A percentile compares a stretch with the other conserved stretches of the same genome.
Conservation (phyloP, 768 basidiomycete species). For the Phylloporus scabripes region DNA sequence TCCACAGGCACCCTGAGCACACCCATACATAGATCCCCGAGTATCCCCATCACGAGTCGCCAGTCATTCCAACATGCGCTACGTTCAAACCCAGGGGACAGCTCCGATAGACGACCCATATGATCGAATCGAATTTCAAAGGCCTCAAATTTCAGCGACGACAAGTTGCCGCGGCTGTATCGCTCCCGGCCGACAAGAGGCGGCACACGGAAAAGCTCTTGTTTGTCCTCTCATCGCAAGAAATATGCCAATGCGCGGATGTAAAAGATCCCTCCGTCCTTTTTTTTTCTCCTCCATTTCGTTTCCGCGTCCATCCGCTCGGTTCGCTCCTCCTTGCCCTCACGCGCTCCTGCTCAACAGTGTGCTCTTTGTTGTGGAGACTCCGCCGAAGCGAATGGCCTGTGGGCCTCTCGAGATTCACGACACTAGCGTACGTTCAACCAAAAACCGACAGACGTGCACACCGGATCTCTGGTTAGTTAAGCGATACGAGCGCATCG, state of each 20-base stretch:
- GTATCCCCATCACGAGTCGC: background rate
- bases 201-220: conserved; percentile 9
- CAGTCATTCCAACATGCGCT: background rate
- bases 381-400: conserved; percentile 19
- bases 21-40: background rate
- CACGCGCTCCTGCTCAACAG: conserved; percentile 5
- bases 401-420: conserved; percentile 13
- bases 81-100: background rate
- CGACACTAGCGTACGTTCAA: conserved; percentile 13
- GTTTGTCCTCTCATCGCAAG: conserved; percentile 19
- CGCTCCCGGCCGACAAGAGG: conserved; percentile 21
- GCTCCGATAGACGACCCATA: conserved; percentile 3
- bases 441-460: conserved; percentile 18
- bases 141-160: conserved; percentile 19
- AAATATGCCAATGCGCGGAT: conserved; percentile 28
- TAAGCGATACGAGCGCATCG: conserved; percentile 18
- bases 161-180: conserved; percentile 20
- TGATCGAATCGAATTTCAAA: conserved; percentile 24
- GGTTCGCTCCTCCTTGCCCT: conserved; percentile 4
- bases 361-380: background rate
- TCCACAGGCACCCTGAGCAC: background rate
- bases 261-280: conserved; percentile 21
- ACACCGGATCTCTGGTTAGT: conserved; percentile 4
- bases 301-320: conserved; percentile 24
- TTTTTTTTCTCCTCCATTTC: conserved; percentile 18